These are phyloP conservation scores for Brettanomyces bruxellensis DNA, from an alignment of 805 yeast species.

Conservation along the genomic window DNA sequence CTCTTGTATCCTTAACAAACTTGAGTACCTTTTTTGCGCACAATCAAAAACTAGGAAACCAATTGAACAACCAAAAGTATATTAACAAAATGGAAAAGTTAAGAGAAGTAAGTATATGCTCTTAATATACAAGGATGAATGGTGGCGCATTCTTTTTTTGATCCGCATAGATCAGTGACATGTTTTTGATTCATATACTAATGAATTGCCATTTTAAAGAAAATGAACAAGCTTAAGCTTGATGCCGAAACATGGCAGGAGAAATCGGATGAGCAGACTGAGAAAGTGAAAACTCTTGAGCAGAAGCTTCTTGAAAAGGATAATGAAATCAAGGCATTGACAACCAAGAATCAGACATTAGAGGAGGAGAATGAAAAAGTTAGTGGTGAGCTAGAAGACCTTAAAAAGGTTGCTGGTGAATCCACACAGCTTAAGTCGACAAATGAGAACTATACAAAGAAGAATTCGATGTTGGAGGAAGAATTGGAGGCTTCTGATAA, in stretches of 20 bases:
- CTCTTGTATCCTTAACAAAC: no score
- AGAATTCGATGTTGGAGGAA: slow-evolving; percentile 80
- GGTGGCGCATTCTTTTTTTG: no score
- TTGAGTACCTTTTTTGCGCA: no score
- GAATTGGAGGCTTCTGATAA: slow-evolving; percentile 86
- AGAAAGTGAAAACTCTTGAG: slow-evolving; percentile 79
- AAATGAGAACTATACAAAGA: slow-evolving; percentile 86
- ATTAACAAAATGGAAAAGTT: slow-evolving; percentile 34
- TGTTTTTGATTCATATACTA: neutral
- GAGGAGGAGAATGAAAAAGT: slow-evolving; percentile 67
- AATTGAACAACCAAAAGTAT: no score
- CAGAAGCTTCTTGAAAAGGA: slow-evolving; percentile 90
- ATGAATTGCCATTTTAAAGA: slow-evolving; percentile 30
- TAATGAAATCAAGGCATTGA: slow-evolving; percentile 86
- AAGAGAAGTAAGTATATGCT: slow-evolving; percentile 32
- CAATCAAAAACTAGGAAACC: no score
- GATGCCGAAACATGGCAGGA: slow-evolving; percentile 98
- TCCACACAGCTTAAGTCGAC: slow-evolving; percentile 80
- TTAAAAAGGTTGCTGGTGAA: slow-evolving; percentile 84
- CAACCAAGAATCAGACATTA: slow-evolving; percentile 82
- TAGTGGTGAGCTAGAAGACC: slow-evolving; percentile 64
- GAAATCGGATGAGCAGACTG: slow-evolving; percentile 80
- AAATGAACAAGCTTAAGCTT: slow-evolving; percentile 78
- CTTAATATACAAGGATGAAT: no score
- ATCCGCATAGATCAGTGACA: no score